Evolutionary conservation across 2,329 filamentous ascomycete genomes (phyloP), one percentile per base, ranked within the genome.

Genomic region (Calonectria naviculata): DNA sequence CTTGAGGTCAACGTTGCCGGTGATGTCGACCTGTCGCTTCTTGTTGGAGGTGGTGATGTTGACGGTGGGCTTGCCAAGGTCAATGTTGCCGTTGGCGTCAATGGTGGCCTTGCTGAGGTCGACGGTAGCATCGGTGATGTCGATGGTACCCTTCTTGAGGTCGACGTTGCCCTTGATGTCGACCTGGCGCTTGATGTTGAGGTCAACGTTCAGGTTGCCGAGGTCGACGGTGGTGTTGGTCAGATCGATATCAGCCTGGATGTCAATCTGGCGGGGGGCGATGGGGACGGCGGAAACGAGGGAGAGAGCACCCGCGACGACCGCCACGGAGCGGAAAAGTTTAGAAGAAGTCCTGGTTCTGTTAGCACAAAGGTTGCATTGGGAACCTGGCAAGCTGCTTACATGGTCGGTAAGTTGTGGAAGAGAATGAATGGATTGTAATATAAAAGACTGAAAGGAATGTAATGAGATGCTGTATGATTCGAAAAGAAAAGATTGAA

Each of bases 171-270:
- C 52, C 31, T 36, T 36, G 21, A 58, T 58, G 15, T 58, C 52
- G 24, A 58, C 36, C 52, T 58, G 52, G 5, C 52, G n/a, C 52
- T 56, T 56, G 31, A 29, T 31, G n/a, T 31, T 24, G n/a, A 58
- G 52, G 52, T 58, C 52, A 15, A 58, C 52, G n/a, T 26, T 58
- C 13, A 58, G 52, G 13, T 34, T 38, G 52, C 52, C 38, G 21
- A 58, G 31, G 52, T 58, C 52, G 34, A 58, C 52, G 15, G 52
- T 58, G 52, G 26, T 7, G 52, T 58, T 58, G 52, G 31, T 58
- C 52, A 58, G 52, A 34, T 58, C 52, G 52, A 58, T 34, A 58
- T 58, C 52, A 41, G 52, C 52, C 52, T 58, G 34, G 52, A 58
- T 58, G 52, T 58, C 52, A 8, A 58, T 58, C 31, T 58, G 52